These are phyloP conservation scores for Fraxinus greggii DNA, from an alignment of 305 asterid genomes.

Conservation along the genomic window DNA sequence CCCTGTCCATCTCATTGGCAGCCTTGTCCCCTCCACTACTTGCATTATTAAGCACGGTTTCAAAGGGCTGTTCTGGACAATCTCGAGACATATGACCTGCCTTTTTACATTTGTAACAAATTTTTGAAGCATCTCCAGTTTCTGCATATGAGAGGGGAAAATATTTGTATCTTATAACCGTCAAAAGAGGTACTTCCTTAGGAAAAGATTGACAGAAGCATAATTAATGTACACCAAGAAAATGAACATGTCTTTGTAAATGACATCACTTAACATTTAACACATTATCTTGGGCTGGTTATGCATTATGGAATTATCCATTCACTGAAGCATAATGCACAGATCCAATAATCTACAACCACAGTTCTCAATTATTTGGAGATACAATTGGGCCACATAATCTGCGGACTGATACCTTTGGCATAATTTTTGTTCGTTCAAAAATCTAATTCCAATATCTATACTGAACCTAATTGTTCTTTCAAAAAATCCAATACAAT, in stretches of 20 bases:
- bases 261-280: not conserved
- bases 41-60: conserved; percentile 34
- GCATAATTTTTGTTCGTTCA: not conserved
- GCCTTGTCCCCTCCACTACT: conserved; percentile 29
- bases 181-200: conserved; percentile 2
- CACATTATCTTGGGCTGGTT: not conserved
- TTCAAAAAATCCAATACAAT: not conserved
- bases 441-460: not conserved
- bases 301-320: not conserved
- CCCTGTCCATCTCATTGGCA: conserved; percentile 54
- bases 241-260: not conserved
- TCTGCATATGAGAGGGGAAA: conserved; percentile 35
- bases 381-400: not conserved
- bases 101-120: conserved; percentile 91
- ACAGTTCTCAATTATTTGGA: not conserved
- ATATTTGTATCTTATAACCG: conserved; percentile 4
- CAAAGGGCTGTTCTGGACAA: conserved; percentile 73
- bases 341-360: not conserved
- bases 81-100: conserved; percentile 83
- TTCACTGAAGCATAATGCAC: not conserved
- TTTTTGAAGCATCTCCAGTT: conserved; percentile 60
- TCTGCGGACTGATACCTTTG: not conserved
- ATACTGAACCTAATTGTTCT: not conserved
- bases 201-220: conserved; percentile 12
- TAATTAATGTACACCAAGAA: not conserved